Percentiles rank a stretch among this genome's conserved stretches.
Evolutionary conservation across 345 rosid species (phyloP).

Genomic region (Linum usitatissimum): DNA sequence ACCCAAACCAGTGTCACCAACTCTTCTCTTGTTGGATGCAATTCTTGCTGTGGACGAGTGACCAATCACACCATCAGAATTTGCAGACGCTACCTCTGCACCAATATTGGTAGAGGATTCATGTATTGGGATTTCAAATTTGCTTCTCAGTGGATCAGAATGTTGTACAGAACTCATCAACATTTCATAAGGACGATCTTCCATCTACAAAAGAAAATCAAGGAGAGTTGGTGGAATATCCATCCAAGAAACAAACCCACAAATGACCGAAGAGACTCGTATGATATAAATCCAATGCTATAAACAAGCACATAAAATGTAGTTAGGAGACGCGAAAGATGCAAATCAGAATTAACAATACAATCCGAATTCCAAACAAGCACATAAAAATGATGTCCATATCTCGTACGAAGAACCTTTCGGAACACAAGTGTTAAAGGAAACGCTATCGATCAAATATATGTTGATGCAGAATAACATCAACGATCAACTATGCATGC

Average conservation of each 20-base stretch:
- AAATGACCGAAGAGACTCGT: neutral
- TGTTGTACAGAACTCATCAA: conserved; percentile 22
- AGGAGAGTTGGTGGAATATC: neutral
- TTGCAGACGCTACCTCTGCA: conserved; percentile 18
- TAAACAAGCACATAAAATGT: neutral
- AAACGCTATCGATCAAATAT: neutral
- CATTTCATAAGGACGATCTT: conserved; percentile 26
- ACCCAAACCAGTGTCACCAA: conserved; percentile 17
- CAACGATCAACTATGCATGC: neutral
- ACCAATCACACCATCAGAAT: conserved; percentile 26
- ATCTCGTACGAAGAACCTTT: too few relatives aligned
- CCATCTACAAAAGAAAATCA: conserved; percentile 29
- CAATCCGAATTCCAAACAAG: neutral
- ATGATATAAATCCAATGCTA: neutral
- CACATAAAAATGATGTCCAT: too few relatives aligned
- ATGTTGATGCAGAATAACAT: neutral
- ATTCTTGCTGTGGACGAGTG: conserved; percentile 21
- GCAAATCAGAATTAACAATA: neutral
- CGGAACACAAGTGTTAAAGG: too few relatives aligned
- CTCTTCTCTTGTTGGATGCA: conserved; percentile 17
- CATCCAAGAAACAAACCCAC: neutral
- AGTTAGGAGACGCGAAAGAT: neutral
- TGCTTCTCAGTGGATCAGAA: conserved; percentile 17
- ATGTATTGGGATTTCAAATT: conserved; percentile 17
- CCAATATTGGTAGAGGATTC: conserved; percentile 18